A percentile compares a stretch with the other conserved stretches of the same genome.
These are phyloP conservation scores for Thielaviopsis populi DNA, from an alignment of 2,329 filamentous ascomycete genomes.

Conservation along the genomic window DNA sequence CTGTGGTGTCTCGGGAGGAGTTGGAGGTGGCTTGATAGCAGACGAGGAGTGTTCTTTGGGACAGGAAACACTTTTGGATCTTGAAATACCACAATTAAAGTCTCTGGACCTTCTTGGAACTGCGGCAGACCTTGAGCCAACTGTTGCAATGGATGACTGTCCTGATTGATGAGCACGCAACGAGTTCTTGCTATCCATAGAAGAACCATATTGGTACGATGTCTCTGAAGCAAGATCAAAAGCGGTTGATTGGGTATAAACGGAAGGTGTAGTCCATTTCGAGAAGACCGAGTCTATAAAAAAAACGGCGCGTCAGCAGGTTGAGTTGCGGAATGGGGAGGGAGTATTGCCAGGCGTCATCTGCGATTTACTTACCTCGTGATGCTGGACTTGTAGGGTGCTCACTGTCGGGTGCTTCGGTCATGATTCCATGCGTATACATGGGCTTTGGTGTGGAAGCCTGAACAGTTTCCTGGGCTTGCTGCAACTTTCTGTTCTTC, in stretches of 20 bases:
- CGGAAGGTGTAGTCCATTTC: slow-evolving; percentile 9
- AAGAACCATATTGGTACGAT: slow-evolving; percentile 10
- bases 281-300: slow-evolving; percentile 13
- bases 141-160: slow-evolving; percentile 29
- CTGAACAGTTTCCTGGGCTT: not conserved
- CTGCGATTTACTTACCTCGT: not conserved
- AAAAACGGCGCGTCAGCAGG: not conserved
- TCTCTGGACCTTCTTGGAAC: slow-evolving; percentile 20
- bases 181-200: slow-evolving; percentile 21
- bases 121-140: slow-evolving; percentile 27
- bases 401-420: slow-evolving; percentile 1
- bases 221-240: slow-evolving; percentile 6
- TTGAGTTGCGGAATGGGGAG: not conserved
- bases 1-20: slow-evolving; percentile 13
- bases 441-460: not conserved
- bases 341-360: not conserved
- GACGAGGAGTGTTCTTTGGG: not conserved
- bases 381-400: slow-evolving; percentile 9
- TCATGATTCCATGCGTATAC: not conserved
- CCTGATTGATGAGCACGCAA: slow-evolving; percentile 28
- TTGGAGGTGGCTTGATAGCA: slow-evolving; percentile 7
- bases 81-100: not conserved
- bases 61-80: not conserved
- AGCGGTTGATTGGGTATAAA: slow-evolving; percentile 11
- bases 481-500: not conserved